Conservation (phyloP, 139 green algal species). For the Nannochloris sp. region DNA sequence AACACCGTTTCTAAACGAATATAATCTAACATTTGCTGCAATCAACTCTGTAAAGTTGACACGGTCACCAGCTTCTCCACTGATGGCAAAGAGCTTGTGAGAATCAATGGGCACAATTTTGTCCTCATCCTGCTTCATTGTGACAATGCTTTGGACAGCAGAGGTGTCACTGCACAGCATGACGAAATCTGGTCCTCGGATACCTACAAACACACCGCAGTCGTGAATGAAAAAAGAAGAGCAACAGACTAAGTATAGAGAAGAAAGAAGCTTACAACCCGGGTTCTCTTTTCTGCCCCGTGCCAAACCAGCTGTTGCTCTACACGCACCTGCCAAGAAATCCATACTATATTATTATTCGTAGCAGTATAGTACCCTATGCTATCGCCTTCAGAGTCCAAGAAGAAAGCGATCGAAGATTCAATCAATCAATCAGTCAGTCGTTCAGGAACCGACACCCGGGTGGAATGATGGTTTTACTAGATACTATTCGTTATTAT, state of each 20-base stretch:
- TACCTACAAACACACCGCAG: slow-evolving; percentile 21
- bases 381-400: not conserved
- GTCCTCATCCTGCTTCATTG: slow-evolving; percentile 94
- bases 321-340: slow-evolving; percentile 1
- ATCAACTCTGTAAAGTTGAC: slow-evolving; percentile 84
- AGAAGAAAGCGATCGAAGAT: not conserved
- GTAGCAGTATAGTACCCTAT: not conserved
- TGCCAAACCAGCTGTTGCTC: not conserved
- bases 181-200: slow-evolving; percentile 85
- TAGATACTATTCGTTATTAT: no score
- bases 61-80: slow-evolving; percentile 83
- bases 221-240: not conserved
- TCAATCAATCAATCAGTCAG: no score
- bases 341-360: not conserved
- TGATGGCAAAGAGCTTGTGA: slow-evolving; percentile 82
- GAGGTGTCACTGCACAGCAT: slow-evolving; percentile 86
- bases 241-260: not conserved
- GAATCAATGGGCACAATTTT: slow-evolving; percentile 61
- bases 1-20: slow-evolving; percentile 74
- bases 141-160: slow-evolving; percentile 84
- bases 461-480: no score
- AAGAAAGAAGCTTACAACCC: not conserved
- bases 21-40: slow-evolving; percentile 87
- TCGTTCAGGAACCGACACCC: no score
- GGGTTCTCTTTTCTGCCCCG: not conserved